Conservation (phyloP, 164 flowering plant species). For the Vitis cinerea region DNA sequence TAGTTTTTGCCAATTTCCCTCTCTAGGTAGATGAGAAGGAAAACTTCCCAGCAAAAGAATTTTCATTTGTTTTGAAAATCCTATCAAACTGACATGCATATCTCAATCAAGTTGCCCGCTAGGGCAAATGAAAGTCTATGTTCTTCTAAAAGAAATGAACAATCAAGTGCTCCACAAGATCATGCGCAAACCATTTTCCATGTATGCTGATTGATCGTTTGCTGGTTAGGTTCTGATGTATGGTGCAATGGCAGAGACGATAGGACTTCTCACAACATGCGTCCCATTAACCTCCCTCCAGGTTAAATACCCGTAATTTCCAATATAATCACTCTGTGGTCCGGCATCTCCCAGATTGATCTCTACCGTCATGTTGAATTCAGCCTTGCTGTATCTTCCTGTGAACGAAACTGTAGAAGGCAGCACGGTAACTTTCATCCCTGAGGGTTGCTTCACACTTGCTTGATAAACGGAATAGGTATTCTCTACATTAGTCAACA, state of each 20-base stretch:
- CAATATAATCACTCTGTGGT: background rate
- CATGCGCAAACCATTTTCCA: no score
- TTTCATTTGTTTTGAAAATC: no score
- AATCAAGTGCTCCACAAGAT: no score
- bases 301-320: constrained; percentile 3
- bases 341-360: background rate
- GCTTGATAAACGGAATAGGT: constrained; percentile 15
- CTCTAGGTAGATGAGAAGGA: no score
- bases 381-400: background rate
- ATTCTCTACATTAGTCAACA: constrained; percentile 18
- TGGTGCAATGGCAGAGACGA: constrained; percentile 5
- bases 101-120: no score
- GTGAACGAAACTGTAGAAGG: constrained; percentile 9
- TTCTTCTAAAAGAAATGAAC: no score
- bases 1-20: no score
- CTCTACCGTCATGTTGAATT: no score
- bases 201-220: no score
- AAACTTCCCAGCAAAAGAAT: no score
- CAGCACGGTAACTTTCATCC: constrained; percentile 11
- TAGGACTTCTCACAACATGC: constrained; percentile 8
- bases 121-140: no score
- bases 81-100: no score
- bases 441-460: constrained; percentile 11
- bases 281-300: constrained; percentile 6
- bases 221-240: background rate